Base-by-base conservation (phyloP, 495 filamentous ascomycete genomes). In the Staphylotrichum longicolle region DNA sequence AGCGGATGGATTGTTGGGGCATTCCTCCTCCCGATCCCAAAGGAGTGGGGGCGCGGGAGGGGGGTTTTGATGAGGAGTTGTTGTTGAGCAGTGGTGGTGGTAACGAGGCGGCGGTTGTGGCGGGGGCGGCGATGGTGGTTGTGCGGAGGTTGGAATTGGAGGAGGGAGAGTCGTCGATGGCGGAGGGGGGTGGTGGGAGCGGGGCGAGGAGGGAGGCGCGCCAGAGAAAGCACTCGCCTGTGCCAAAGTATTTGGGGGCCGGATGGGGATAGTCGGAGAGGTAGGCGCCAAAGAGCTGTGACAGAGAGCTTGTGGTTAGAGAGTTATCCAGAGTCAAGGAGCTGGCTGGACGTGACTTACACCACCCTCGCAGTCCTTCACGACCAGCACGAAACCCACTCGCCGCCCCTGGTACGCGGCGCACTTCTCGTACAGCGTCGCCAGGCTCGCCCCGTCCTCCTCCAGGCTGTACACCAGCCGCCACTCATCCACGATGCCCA, bases 201-300 rank as follows among this genome's bases (percentile, higher is more conserved):
- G 80, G 74, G 7, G 86, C 71, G 51, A 87, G 75, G 2, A 80
- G 69, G 51, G 85, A 85, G 2, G 92, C 89, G 44, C 91, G 88
- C 94, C 94, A 98, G 69, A 98, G 86, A 78, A 98, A 98, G 73
- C 95, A 97, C 76, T 98, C 94, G 65, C 95, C 94, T 1, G 88
- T 97, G 70, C 94, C 94, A 73, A 86, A 98, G 80, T 94, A 98
- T 57, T 93, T 90, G 0, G 89, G 68, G n/a, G 82, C 72, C 0
- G 90, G 89, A 66, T 87, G 88, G 4, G 92, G 92, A 35, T 86
- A 78, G 68, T 98, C 93, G 63, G 90, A 94, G 62, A 98, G 84
- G 75, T 96, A 98, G 55, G 93, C 91, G 71, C 94, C 94, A 70
- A 98, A 98, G 54, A 93, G 82, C 82, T 93, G 69, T 32, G 20